Conservation (phyloP, 306 rosid species). For the Astragalus membranaceus region DNA sequence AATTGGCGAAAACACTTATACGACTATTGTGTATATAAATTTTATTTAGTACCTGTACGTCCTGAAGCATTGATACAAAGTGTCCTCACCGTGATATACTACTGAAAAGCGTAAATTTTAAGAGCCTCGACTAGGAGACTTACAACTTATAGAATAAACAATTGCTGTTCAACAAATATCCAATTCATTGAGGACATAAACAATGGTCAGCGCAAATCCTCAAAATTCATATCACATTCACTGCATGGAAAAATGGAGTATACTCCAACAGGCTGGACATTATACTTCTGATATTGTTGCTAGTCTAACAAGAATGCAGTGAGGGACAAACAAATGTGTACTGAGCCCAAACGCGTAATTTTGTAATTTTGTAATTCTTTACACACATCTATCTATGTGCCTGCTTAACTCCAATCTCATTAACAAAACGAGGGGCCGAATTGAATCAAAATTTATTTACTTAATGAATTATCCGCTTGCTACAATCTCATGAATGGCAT, state of each 20-base stretch:
- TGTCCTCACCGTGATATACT: neutral
- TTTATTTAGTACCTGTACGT: too few relatives aligned
- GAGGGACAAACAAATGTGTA: constrained; percentile 7
- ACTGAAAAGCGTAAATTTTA: neutral
- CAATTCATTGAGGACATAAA: constrained; percentile 8
- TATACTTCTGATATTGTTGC: constrained; percentile 10
- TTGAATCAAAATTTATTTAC: constrained; percentile 26
- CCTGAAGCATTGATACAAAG: neutral
- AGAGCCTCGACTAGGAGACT: neutral
- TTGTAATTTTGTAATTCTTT: constrained; percentile 32
- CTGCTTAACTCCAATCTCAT: constrained; percentile 33
- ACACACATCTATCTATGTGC: constrained; percentile 35
- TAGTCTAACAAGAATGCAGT: constrained; percentile 19
- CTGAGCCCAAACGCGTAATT: constrained; percentile 9
- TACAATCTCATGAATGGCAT: constrained; percentile 85
- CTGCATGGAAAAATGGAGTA: constrained; percentile 20
- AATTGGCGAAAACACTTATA: too few relatives aligned
- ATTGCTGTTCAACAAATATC: constrained; percentile 22
- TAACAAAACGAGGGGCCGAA: constrained; percentile 17
- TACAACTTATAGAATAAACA: neutral
- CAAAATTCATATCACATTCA: constrained; percentile 38
- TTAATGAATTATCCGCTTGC: constrained; percentile 66
- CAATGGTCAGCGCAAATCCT: constrained; percentile 18
- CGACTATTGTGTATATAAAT: too few relatives aligned
- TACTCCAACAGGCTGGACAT: neutral